These are phyloP conservation scores for Camellia sinensis DNA, from an alignment of 148 eudicot genomes.

Conservation along the genomic window DNA sequence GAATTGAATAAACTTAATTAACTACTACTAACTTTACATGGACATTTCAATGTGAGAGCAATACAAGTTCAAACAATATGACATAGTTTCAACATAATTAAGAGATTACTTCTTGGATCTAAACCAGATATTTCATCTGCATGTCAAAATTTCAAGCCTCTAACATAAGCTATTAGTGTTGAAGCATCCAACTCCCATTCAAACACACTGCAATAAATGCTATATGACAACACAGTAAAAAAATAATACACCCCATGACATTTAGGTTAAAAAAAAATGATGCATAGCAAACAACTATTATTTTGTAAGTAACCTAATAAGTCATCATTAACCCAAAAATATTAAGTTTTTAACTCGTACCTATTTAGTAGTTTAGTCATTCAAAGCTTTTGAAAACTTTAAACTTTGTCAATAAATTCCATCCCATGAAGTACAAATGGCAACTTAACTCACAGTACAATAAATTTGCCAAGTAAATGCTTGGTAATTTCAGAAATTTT, in stretches of 20 bases:
- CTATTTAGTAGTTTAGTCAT: neutral
- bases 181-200: neutral
- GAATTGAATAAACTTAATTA: neutral
- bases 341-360: neutral
- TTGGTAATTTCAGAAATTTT: neutral
- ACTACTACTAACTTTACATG: neutral
- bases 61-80: neutral
- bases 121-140: constrained; percentile 5
- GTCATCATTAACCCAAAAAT: neutral
- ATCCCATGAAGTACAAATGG: neutral
- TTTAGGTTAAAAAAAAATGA: neutral
- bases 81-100: neutral
- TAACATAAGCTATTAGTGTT: neutral
- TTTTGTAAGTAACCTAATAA: neutral
- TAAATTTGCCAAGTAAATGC: neutral
- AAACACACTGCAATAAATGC: neutral
- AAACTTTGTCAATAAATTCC: neutral
- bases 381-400: neutral
- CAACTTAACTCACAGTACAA: neutral
- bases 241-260: neutral
- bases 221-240: neutral
- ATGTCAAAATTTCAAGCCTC: neutral
- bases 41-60: constrained; percentile 3
- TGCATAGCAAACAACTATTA: neutral
- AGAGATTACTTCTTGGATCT: neutral